A percentile compares a stretch with the other conserved stretches of the same genome.
Conservation (phyloP, 1,139 yeast genomes). For the Yamadazyma oceani region DNA sequence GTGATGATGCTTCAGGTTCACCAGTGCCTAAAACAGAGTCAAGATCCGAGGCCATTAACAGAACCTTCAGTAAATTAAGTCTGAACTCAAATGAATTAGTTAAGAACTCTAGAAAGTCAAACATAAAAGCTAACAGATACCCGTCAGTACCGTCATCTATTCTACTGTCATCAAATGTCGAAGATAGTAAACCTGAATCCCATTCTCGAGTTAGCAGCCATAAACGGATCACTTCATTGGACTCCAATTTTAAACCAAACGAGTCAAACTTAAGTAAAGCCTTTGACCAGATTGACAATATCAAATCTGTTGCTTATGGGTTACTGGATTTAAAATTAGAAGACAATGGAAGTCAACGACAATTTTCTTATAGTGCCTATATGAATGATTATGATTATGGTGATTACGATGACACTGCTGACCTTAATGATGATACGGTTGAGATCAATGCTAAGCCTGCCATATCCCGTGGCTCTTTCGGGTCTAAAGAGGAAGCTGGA, state of each 20-base stretch:
- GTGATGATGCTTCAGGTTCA: too few relatives aligned
- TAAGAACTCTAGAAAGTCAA: slow-evolving; percentile 32
- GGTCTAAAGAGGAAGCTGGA: too few relatives aligned
- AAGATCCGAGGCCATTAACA: neutral
- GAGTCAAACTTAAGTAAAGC: slow-evolving; percentile 7
- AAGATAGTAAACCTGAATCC: neutral
- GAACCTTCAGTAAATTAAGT: slow-evolving; percentile 7
- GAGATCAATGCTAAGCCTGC: too few relatives aligned
- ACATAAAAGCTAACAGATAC: slow-evolving; percentile 36
- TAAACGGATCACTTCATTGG: slow-evolving; percentile 26
- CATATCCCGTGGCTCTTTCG: too few relatives aligned
- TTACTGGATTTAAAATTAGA: slow-evolving; percentile 18
- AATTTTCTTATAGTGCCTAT: neutral
- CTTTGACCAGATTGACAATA: slow-evolving; percentile 3
- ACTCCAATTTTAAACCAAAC: slow-evolving; percentile 25
- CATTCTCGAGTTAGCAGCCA: neutral
- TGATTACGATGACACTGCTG: slow-evolving; percentile 2
- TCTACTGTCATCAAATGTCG: slow-evolving; percentile 6
- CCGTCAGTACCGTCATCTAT: slow-evolving; percentile 34
- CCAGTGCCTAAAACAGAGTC: neutral
- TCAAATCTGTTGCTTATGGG: slow-evolving; percentile 15
- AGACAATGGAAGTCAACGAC: slow-evolving; percentile 6
- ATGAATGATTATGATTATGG: slow-evolving; percentile 1
- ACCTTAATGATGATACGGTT: too few relatives aligned
- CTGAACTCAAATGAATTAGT: slow-evolving; percentile 23